Conservation (phyloP, 2,329 filamentous ascomycete genomes). For the Fusarium mexicanum region DNA sequence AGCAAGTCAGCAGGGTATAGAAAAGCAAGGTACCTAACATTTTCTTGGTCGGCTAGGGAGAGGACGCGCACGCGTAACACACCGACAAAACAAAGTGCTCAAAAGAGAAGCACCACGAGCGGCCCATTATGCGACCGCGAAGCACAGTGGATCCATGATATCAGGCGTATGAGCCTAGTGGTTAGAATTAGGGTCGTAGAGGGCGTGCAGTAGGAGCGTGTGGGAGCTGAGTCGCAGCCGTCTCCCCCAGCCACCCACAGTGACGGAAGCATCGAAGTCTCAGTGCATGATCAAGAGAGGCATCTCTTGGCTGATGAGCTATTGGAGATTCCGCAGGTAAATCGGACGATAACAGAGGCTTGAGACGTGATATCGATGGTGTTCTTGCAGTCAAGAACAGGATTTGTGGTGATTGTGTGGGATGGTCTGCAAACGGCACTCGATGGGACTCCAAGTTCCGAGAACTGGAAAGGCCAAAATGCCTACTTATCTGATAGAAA, state of each 20-base stretch:
- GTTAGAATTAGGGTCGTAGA: constrained; percentile 27
- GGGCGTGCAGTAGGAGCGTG: constrained; percentile 38
- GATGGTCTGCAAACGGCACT: constrained; percentile 20
- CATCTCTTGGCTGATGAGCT: constrained; percentile 27
- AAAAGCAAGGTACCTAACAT: constrained; percentile 27
- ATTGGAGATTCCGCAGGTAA: constrained; percentile 34
- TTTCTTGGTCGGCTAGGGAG: constrained; percentile 21
- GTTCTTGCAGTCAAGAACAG: constrained; percentile 17
- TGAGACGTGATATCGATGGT: constrained; percentile 23
- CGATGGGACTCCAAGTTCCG: constrained; percentile 9
- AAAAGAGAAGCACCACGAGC: constrained; percentile 44
- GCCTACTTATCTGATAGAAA: neutral
- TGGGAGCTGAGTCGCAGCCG: constrained; percentile 34
- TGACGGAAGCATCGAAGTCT: constrained; percentile 23
- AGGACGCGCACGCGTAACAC: constrained; percentile 49
- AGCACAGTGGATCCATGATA: constrained; percentile 48
- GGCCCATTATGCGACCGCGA: constrained; percentile 48
- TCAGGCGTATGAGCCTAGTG: constrained; percentile 42
- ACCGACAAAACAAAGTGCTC: constrained; percentile 49
- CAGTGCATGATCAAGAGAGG: constrained; percentile 28
- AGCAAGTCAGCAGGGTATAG: constrained; percentile 36
- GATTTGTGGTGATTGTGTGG: constrained; percentile 27
- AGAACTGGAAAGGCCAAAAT: neutral
- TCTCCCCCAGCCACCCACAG: constrained; percentile 40
- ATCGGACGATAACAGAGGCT: constrained; percentile 34